Conservation (phyloP, 768 basidiomycete genomes). For the Tulasnella sp. region DNA sequence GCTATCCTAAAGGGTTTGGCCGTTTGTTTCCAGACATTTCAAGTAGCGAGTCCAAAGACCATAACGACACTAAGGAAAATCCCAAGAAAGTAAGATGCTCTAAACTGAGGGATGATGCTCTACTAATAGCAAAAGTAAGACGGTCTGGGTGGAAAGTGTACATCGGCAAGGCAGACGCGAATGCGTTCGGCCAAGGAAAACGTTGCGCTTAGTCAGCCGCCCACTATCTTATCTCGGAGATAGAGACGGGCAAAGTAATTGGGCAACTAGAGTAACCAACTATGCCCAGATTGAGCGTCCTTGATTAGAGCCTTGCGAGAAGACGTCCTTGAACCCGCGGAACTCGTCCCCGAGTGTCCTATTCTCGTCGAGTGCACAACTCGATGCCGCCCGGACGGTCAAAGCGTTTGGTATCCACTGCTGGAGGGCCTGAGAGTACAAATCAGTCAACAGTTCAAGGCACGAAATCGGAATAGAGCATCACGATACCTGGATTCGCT, state of each 20-base stretch:
- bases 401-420: slow-evolving; percentile 48
- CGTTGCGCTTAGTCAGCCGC: too few relatives aligned
- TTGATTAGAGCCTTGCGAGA: not conserved
- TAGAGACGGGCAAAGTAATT: not conserved
- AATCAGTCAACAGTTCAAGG: not conserved
- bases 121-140: not conserved
- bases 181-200: not conserved
- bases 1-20: not conserved
- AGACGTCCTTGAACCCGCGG: not conserved
- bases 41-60: not conserved
- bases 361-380: not conserved
- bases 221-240: too few relatives aligned
- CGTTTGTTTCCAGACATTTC: not conserved
- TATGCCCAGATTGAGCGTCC: not conserved
- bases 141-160: not conserved
- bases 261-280: not conserved
- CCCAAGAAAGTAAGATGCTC: not conserved
- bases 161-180: not conserved
- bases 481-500: slow-evolving; percentile 57
- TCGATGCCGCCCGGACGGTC: slow-evolving; percentile 31
- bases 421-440: slow-evolving; percentile 35
- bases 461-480: not conserved
- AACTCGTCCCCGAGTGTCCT: not conserved
- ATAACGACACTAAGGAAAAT: not conserved
- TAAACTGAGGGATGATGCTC: too few relatives aligned